These are phyloP conservation scores for Baorangia bicolor DNA, from an alignment of 768 basidiomycete species.

Conservation along the genomic window DNA sequence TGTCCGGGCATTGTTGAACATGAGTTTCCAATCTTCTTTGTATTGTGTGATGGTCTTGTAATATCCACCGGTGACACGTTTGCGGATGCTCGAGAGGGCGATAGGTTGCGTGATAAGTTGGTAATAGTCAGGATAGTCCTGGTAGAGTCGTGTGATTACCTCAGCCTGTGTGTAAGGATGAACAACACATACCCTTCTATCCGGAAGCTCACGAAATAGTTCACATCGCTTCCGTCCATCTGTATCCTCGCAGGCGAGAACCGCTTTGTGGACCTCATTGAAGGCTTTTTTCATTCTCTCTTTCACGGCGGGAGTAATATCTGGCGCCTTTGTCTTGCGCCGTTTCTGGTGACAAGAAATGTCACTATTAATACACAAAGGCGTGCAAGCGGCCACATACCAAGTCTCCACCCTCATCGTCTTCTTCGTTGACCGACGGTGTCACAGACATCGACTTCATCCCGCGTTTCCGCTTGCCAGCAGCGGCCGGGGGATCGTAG, in stretches of 20 bases:
- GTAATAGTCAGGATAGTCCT: conserved; percentile 95
- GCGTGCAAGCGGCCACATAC: conserved; percentile 39
- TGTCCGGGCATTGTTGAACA: conserved; percentile 91
- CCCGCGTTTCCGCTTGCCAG: conserved; percentile 74
- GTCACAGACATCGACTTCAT: conserved; percentile 74
- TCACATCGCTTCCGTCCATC: conserved; percentile 80
- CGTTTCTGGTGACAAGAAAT: conserved; percentile 60
- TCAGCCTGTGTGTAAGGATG: not conserved
- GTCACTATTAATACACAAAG: not conserved
- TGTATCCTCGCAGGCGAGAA: conserved; percentile 67
- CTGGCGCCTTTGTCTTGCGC: conserved; percentile 68
- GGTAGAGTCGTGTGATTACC: conserved; percentile 10
- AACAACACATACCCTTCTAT: conserved; percentile 54
- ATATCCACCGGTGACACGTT: conserved; percentile 59
- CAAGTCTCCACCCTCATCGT: conserved; percentile 75
- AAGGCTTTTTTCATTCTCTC: conserved; percentile 86
- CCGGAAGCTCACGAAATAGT: conserved; percentile 85
- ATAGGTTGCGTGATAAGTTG: conserved; percentile 86
- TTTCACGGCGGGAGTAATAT: conserved; percentile 55
- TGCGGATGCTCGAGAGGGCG: conserved; percentile 81
- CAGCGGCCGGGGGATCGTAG: conserved; percentile 40
- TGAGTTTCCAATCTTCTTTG: conserved; percentile 79
- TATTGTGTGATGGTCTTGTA: conserved; percentile 77
- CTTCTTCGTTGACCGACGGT: conserved; percentile 67
- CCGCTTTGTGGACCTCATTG: conserved; percentile 71